Percentiles rank a stretch among this genome's conserved stretches.
These are phyloP conservation scores for Alternaria sp. DNA, from an alignment of 2,329 filamentous ascomycete genomes.

Conservation along the genomic window DNA sequence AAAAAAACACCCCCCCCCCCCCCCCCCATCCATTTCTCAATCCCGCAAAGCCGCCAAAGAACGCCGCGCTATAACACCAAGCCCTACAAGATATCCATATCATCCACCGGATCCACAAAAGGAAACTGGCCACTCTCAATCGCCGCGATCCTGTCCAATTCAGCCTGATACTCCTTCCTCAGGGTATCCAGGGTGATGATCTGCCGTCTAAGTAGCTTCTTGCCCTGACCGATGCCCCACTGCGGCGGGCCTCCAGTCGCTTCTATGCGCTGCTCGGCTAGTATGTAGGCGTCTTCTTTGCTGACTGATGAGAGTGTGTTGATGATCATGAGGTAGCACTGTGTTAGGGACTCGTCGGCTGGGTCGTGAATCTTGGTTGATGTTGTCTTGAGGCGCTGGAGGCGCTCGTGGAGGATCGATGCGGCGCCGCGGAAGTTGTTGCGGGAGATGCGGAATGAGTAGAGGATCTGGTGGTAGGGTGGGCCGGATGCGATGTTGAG, in stretches of 20 bases:
- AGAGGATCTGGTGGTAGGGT: conserved; percentile 87
- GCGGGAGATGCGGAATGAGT: conserved; percentile 85
- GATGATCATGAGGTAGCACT: conserved; percentile 88
- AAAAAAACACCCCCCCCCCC: too few relatives aligned
- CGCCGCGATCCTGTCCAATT: conserved; percentile 85
- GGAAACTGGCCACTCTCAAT: conserved; percentile 91
- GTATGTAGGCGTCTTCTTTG: conserved; percentile 81
- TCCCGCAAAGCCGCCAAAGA: neutral
- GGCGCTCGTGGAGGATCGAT: conserved; percentile 61
- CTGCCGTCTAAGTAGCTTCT: conserved; percentile 64
- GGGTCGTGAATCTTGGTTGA: conserved; percentile 49
- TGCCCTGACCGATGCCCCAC: conserved; percentile 41
- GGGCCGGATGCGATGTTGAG: conserved; percentile 66
- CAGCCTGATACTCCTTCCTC: conserved; percentile 84
- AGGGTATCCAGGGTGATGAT: conserved; percentile 87
- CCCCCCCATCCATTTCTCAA: neutral
- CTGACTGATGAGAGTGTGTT: conserved; percentile 90
- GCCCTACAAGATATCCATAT: conserved; percentile 46
- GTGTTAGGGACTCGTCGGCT: conserved; percentile 64
- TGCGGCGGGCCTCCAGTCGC: conserved; percentile 39
- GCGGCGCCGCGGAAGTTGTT: conserved; percentile 84
- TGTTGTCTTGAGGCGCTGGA: conserved; percentile 57
- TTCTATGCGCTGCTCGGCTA: conserved; percentile 58
- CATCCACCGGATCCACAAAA: conserved; percentile 58
- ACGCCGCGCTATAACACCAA: neutral